phyloP scores from a whole-genome alignment of 495 filamentous ascomycete genomes.

The Lasiosphaeria hispida region DNA sequence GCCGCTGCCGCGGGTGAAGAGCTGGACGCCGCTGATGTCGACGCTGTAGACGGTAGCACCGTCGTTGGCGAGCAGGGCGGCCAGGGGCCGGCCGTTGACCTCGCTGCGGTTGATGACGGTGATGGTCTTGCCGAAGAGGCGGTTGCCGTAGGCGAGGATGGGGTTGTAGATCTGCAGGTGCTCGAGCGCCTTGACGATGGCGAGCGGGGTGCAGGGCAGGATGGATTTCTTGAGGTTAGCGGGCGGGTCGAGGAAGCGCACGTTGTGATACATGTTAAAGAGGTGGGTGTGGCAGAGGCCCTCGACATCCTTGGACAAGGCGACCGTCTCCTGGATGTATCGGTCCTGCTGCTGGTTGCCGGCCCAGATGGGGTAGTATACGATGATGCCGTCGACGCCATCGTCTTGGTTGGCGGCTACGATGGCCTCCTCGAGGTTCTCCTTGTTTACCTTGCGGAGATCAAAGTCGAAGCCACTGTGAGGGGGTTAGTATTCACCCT shows the following conservation, averaged over 20 bases:
- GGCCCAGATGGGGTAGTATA: slow-evolving; percentile 95
- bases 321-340: slow-evolving; percentile 93
- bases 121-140: slow-evolving; percentile 84
- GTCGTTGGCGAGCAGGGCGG: slow-evolving; percentile 94
- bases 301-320: slow-evolving; percentile 89
- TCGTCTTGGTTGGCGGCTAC: slow-evolving; percentile 76
- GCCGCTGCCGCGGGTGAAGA: slow-evolving; percentile 84
- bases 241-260: slow-evolving; percentile 82
- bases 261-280: slow-evolving; percentile 99
- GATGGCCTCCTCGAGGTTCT: slow-evolving; percentile 83
- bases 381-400: slow-evolving; percentile 85
- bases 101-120: slow-evolving; percentile 94
- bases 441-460: slow-evolving; percentile 76
- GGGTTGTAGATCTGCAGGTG: slow-evolving; percentile 94
- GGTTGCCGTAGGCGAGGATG: slow-evolving; percentile 90
- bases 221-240: slow-evolving; percentile 80
- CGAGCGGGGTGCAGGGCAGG: slow-evolving; percentile 91
- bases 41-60: slow-evolving; percentile 93
- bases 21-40: slow-evolving; percentile 87
- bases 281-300: slow-evolving; percentile 91
- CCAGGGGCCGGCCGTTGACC: slow-evolving; percentile 89
- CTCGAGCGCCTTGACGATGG: slow-evolving; percentile 94
- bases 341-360: slow-evolving; percentile 74
- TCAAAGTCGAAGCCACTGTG: slow-evolving; percentile 83
- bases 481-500: background rate